These are phyloP conservation scores for Apiotrichum domesticum DNA, from an alignment of 1,284 basidiomycete genomes.

Conservation along the genomic window DNA sequence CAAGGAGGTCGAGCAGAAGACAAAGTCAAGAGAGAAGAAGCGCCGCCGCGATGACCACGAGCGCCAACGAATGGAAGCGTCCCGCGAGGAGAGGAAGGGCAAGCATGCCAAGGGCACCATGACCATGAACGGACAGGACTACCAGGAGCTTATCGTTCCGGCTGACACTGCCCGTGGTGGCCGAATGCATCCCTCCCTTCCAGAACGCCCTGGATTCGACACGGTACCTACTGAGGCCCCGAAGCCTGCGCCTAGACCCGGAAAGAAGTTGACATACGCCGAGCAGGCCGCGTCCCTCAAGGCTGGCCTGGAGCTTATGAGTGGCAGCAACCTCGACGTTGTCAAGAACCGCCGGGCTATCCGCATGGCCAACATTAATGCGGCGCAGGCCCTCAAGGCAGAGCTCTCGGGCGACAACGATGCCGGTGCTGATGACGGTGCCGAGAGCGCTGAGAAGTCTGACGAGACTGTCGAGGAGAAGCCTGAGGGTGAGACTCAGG, in stretches of 20 bases:
- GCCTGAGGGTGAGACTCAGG: constrained; percentile 6
- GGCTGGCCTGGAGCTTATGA: constrained; percentile 50
- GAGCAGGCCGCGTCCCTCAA: constrained; percentile 42
- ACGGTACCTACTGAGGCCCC: constrained; percentile 51
- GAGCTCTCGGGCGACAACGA: constrained; percentile 60
- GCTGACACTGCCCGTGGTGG: constrained; percentile 32
- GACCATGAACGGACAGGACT: constrained; percentile 46
- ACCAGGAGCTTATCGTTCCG: constrained; percentile 39
- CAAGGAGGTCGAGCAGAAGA: constrained; percentile 90
- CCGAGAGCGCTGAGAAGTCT: constrained; percentile 15
- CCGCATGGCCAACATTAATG: constrained; percentile 91
- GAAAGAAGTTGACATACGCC: constrained; percentile 25
- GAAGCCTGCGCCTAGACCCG: constrained; percentile 4
- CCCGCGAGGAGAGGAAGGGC: neutral
- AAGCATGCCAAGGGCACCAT: constrained; percentile 22
- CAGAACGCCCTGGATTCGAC: constrained; percentile 56
- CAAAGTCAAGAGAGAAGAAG: constrained; percentile 81
- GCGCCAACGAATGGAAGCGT: constrained; percentile 34
- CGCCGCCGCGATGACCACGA: constrained; percentile 69
- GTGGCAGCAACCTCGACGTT: constrained; percentile 72
- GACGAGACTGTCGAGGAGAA: constrained; percentile 17
- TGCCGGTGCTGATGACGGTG: constrained; percentile 16
- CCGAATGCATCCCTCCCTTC: constrained; percentile 51
- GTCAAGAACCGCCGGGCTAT: constrained; percentile 82
- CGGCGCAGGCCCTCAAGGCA: constrained; percentile 87